Percentiles rank a stretch among this genome's conserved stretches.
Conservation (phyloP, 2,329 filamentous ascomycete genomes). For the Fusarium begoniae region DNA sequence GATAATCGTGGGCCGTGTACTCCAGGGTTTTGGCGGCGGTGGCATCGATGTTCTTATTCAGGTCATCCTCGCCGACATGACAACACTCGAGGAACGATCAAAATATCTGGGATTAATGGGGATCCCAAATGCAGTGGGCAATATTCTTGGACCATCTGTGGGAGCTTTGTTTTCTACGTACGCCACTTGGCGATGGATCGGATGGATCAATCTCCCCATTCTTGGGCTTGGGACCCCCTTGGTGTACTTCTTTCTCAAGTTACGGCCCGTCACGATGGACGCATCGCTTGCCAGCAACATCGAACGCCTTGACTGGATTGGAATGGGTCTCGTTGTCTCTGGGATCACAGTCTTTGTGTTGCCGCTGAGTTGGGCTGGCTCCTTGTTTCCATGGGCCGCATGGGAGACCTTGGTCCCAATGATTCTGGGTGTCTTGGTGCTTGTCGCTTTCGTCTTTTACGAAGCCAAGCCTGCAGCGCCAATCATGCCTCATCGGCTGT, state of each 20-base stretch:
- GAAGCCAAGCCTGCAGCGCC: conserved; percentile 4
- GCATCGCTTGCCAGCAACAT: neutral
- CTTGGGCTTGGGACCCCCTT: conserved; percentile 6
- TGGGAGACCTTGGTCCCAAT: conserved; percentile 12
- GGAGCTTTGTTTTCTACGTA: conserved; percentile 3
- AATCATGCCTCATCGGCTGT: conserved; percentile 13
- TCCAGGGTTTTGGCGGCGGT: conserved; percentile 12
- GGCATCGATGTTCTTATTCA: conserved; percentile 11
- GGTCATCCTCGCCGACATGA: conserved; percentile 16
- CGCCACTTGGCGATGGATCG: conserved; percentile 14
- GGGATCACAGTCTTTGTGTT: conserved; percentile 7
- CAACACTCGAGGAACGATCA: neutral
- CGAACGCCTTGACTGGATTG: conserved; percentile 15
- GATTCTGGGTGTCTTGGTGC: neutral
- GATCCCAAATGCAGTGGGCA: conserved; percentile 3
- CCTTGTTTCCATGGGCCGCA: conserved; percentile 4
- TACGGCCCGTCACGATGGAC: neutral
- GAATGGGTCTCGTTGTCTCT: conserved; percentile 5
- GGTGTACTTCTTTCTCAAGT: conserved; percentile 11
- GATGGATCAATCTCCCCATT: conserved; percentile 11
- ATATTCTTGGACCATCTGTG: conserved; percentile 1
- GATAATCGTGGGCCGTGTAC: conserved; percentile 2
- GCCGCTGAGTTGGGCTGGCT: conserved; percentile 16
- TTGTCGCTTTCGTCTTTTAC: neutral
- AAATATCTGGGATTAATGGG: conserved; percentile 11